Percentiles rank a stretch among this genome's conserved stretches.
phyloP scores from a whole-genome alignment of 148 eudicot species.

The Camellia lanceoleosa region DNA sequence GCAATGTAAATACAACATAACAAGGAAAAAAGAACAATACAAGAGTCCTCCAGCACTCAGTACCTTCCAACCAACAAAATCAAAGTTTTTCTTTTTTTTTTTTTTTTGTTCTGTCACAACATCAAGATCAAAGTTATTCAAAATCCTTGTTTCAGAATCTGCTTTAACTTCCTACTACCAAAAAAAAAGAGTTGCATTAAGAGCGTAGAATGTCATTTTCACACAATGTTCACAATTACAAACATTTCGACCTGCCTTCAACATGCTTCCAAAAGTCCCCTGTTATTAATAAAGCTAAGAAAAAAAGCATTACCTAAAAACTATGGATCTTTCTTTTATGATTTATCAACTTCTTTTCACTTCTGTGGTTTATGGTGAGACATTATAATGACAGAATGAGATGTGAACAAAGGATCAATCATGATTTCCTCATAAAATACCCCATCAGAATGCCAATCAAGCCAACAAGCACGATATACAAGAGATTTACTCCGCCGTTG shows the following conservation, averaged over 20 bases:
- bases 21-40: too few relatives aligned
- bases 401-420: conserved; percentile 5
- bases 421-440: conserved; percentile 38
- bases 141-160: neutral
- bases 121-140: neutral
- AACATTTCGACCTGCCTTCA: neutral
- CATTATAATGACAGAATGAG: neutral
- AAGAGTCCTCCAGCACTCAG: too few relatives aligned
- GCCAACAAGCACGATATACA: conserved; percentile 49
- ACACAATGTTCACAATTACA: neutral
- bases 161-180: too few relatives aligned
- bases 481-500: conserved; percentile 40
- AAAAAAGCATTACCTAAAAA: neutral
- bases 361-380: conserved; percentile 1
- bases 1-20: too few relatives aligned
- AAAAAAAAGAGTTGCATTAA: neutral
- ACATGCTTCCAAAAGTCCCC: neutral
- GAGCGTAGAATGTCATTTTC: neutral
- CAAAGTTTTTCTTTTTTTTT: too few relatives aligned
- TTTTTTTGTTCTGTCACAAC: too few relatives aligned
- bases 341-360: neutral
- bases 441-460: conserved; percentile 57
- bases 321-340: too few relatives aligned
- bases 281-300: neutral
- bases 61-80: too few relatives aligned